phyloP scores from a whole-genome alignment of 495 filamentous ascomycete species.

The Aspergillus bridgeri region DNA sequence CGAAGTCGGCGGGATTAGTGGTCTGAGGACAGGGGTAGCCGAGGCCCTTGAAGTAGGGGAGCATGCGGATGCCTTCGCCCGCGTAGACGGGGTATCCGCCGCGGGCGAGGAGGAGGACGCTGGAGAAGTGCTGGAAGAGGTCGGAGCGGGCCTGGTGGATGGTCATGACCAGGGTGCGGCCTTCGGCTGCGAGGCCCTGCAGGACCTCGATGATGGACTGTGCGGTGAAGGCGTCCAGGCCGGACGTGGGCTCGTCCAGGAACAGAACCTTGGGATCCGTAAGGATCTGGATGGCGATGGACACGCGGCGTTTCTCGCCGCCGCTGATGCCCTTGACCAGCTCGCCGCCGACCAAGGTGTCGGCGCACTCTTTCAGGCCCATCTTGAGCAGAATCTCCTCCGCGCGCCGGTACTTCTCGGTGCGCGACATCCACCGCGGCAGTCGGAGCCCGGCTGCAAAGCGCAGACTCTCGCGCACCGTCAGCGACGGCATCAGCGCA shows the following conservation, averaged over 20 bases:
- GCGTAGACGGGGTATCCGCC: conserved; percentile 63
- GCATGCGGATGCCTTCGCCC: conserved; percentile 60
- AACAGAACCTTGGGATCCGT: conserved; percentile 68
- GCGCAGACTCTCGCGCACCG: conserved; percentile 66
- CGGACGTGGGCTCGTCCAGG: conserved; percentile 73
- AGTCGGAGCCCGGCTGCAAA: conserved; percentile 67
- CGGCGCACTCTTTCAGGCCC: conserved; percentile 73
- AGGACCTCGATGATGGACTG: conserved; percentile 71
- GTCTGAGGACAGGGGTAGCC: conserved; percentile 61
- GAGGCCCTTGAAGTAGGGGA: conserved; percentile 56
- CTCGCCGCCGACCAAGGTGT: conserved; percentile 67
- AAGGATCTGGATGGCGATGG: conserved; percentile 72
- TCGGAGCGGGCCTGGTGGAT: conserved; percentile 75
- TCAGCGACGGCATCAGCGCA: conserved; percentile 67
- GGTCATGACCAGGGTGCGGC: conserved; percentile 67
- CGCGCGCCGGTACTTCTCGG: conserved; percentile 60
- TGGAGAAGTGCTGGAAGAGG: conserved; percentile 66
- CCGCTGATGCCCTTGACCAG: conserved; percentile 73
- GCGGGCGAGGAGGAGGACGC: conserved; percentile 63
- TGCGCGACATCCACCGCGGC: conserved; percentile 60
- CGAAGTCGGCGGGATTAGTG: conserved; percentile 74
- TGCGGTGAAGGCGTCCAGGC: conserved; percentile 72
- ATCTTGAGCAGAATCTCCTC: conserved; percentile 70
- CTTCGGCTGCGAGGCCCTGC: conserved; percentile 64
- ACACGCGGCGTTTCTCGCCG: conserved; percentile 70